phyloP scores from a whole-genome alignment of 805 yeast genomes.

The Yarrowia divulgata region DNA sequence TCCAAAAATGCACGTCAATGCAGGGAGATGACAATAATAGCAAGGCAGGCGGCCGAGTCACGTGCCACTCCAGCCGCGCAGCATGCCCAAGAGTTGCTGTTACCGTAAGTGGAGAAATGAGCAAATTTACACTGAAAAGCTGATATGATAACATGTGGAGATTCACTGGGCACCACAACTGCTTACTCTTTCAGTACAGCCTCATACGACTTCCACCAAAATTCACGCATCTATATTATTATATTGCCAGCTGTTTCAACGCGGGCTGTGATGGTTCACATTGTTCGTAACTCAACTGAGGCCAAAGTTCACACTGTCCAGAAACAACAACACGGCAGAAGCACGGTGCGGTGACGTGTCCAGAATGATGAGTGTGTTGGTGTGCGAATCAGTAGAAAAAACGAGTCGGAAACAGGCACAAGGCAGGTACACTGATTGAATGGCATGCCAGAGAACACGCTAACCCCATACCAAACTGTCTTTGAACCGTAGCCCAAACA shows the following conservation, averaged over 20 bases:
- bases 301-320: constrained; percentile 28
- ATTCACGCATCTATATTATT: constrained; percentile 21
- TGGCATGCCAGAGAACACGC: not conserved
- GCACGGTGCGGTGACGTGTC: constrained; percentile 26
- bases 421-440: not conserved
- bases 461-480: not conserved
- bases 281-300: constrained; percentile 28
- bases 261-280: constrained; percentile 6
- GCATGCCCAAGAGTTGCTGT: constrained; percentile 16
- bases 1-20: constrained; percentile 30
- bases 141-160: not conserved
- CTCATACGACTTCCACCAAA: not conserved
- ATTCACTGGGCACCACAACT: too few relatives aligned
- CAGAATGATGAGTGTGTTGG: not conserved
- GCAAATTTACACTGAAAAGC: not conserved
- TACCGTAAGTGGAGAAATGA: not conserved
- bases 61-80: constrained; percentile 35
- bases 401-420: not conserved
- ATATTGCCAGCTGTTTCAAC: constrained; percentile 1
- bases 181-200: too few relatives aligned
- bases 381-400: not conserved
- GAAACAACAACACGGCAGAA: constrained; percentile 29
- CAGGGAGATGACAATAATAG: constrained; percentile 37
- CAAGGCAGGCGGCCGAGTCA: constrained; percentile 36
- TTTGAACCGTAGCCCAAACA: not conserved